phyloP scores from a whole-genome alignment of 305 asterid genomes.

The Fraxinus dipetala region DNA sequence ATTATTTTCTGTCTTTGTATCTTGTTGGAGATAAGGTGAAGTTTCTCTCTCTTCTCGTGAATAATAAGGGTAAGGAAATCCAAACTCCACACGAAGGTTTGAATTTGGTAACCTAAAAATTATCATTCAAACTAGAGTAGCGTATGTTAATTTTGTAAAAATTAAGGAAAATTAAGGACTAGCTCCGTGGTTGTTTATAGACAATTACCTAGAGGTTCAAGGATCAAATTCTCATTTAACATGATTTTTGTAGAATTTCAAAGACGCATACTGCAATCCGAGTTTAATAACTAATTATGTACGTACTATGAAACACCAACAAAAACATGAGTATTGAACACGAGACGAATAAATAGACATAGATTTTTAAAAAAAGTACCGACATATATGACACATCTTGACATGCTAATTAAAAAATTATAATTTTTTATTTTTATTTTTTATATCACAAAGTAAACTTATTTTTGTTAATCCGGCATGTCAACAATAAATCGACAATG shows the following conservation, averaged over 20 bases:
- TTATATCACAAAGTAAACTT: too few species aligned
- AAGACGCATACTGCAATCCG: not conserved
- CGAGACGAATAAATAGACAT: not conserved
- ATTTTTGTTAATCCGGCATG: too few species aligned
- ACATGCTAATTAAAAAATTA: too few species aligned
- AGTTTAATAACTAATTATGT: not conserved
- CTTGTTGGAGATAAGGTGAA: not conserved
- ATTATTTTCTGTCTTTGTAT: not conserved
- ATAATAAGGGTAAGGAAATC: not conserved
- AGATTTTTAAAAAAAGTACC: too few species aligned
- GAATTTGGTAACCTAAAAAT: not conserved
- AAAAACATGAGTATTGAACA: not conserved
- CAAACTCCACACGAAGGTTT: not conserved
- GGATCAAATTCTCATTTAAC: not conserved
- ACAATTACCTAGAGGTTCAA: not conserved
- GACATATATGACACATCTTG: not conserved
- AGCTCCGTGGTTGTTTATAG: too few species aligned
- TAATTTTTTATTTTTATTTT: too few species aligned
- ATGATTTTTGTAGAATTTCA: not conserved
- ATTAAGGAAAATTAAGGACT: too few species aligned
- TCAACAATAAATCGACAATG: not conserved
- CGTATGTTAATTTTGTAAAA: not conserved
- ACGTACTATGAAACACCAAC: not conserved
- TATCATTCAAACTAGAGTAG: not conserved
- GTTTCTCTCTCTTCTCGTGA: not conserved